A percentile compares a stretch with the other conserved stretches of the same genome.
phyloP scores from a whole-genome alignment of 495 filamentous ascomycete species.

The Talaromyces wortmannii region DNA sequence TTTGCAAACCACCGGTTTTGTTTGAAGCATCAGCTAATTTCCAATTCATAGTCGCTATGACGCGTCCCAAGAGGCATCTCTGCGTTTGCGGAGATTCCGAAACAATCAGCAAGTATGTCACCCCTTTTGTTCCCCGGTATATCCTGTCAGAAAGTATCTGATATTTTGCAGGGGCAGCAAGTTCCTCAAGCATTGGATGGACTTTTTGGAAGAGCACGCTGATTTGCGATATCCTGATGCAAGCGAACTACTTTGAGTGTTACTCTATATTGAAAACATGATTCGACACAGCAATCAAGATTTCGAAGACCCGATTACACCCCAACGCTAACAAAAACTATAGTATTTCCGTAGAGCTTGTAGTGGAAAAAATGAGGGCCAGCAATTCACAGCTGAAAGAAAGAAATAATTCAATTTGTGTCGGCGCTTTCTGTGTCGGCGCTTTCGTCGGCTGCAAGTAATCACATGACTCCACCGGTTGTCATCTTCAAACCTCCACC shows the following conservation, averaged over 20 bases:
- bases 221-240: conserved; percentile 80
- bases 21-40: background rate
- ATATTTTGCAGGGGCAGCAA: conserved; percentile 54
- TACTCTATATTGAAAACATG: background rate
- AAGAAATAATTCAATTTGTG: too few species aligned
- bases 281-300: background rate
- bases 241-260: conserved; percentile 23
- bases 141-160: background rate
- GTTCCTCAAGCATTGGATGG: conserved; percentile 87
- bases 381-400: too few species aligned
- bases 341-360: too few species aligned
- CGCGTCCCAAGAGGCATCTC: conserved; percentile 80
- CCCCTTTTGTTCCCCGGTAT: conserved; percentile 2
- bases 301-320: too few species aligned
- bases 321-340: too few species aligned
- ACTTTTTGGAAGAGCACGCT: conserved; percentile 74
- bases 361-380: too few species aligned
- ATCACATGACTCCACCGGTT: too few species aligned
- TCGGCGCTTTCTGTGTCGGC: too few species aligned
- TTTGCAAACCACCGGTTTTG: conserved; percentile 19
- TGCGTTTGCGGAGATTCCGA: conserved; percentile 91
- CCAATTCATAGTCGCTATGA: conserved; percentile 73
- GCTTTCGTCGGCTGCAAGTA: too few species aligned
- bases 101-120: conserved; percentile 72
- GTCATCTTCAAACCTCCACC: background rate